These are phyloP conservation scores for Saccharomycopsis schoenii DNA, from an alignment of 805 yeast genomes.

Conservation along the genomic window DNA sequence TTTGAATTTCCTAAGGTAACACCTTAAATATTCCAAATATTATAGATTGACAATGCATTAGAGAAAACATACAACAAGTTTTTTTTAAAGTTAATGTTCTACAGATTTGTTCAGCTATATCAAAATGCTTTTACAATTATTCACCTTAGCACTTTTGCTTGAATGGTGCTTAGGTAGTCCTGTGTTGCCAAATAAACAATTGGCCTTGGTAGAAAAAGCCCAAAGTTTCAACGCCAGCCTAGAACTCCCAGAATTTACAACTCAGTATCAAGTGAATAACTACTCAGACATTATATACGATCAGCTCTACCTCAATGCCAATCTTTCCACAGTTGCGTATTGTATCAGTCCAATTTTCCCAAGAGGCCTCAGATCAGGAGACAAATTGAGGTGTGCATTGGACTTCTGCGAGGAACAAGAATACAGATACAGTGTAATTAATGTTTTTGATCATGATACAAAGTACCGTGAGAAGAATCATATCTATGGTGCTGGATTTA, in stretches of 20 bases:
- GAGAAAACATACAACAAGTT: neutral
- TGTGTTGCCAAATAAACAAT: neutral
- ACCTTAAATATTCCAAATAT: too few relatives aligned
- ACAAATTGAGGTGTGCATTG: conserved; percentile 8
- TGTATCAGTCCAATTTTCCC: neutral
- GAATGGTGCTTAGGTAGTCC: neutral
- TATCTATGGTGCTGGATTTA: conserved; percentile 40
- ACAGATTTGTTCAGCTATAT: neutral
- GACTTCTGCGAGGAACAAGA: conserved; percentile 11
- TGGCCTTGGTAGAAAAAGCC: neutral
- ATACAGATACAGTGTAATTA: conserved; percentile 5
- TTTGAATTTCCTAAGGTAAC: neutral
- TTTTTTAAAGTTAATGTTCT: neutral
- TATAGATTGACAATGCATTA: too few relatives aligned
- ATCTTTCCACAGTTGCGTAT: conserved; percentile 15
- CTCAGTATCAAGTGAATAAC: neutral
- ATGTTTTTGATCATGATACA: conserved; percentile 8
- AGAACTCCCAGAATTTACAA: neutral
- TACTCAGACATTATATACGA: conserved; percentile 6
- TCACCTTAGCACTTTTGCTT: neutral
- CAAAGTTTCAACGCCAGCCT: neutral
- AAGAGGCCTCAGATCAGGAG: conserved; percentile 1
- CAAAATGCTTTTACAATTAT: neutral
- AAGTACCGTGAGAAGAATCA: neutral
- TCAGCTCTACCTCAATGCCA: conserved; percentile 13